A percentile compares a stretch with the other conserved stretches of the same genome.
Conservation (phyloP, 768 basidiomycete species). For the Exsudoporus frostii region DNA sequence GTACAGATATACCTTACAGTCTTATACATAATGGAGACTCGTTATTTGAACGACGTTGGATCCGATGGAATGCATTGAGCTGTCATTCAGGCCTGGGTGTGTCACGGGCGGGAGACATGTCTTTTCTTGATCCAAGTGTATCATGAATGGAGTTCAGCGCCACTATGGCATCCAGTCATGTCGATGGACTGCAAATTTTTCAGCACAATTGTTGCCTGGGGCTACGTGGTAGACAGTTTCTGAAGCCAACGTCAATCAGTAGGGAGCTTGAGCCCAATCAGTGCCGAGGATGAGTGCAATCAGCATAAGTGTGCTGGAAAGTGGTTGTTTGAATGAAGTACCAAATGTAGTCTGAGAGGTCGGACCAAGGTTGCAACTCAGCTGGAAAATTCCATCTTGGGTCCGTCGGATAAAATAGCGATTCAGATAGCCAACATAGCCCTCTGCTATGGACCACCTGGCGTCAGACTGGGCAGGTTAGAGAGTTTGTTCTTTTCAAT, state of each 20-base stretch:
- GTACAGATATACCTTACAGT: constrained; percentile 22
- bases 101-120: not conserved
- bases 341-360: not conserved
- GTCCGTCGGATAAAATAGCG: not conserved
- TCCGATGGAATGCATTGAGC: not conserved
- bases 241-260: not conserved
- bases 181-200: not conserved
- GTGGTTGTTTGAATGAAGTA: not conserved
- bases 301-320: not conserved
- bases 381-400: not conserved
- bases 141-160: not conserved
- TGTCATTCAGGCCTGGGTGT: not conserved
- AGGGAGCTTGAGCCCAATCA: not conserved
- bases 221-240: not conserved
- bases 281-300: not conserved
- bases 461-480: not conserved
- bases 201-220: not conserved
- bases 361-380: not conserved
- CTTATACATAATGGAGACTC: constrained; percentile 18
- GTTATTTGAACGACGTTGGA: not conserved
- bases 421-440: not conserved
- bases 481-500: not conserved
- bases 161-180: not conserved
- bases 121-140: not conserved
- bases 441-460: not conserved